These are phyloP conservation scores for Croton setiger DNA, from an alignment of 441 rosid species.

Conservation along the genomic window DNA sequence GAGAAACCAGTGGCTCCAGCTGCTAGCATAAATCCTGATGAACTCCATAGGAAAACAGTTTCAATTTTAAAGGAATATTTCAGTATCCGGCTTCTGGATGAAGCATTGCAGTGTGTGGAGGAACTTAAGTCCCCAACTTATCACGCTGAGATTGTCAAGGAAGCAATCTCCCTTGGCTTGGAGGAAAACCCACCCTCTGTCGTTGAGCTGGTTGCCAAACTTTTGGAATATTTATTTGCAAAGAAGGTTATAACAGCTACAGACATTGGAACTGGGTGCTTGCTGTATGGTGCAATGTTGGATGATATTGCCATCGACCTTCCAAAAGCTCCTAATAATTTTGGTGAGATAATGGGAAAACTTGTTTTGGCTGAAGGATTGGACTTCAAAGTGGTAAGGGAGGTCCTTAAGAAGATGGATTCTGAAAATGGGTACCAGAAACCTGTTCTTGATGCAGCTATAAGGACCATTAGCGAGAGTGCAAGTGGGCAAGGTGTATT, in stretches of 20 bases:
- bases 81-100: conserved; percentile 49
- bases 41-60: conserved; percentile 52
- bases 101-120: conserved; percentile 70
- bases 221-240: conserved; percentile 46
- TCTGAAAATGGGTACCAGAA: conserved; percentile 48
- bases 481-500: conserved; percentile 40
- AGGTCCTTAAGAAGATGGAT: conserved; percentile 62
- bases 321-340: conserved; percentile 74
- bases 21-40: conserved; percentile 39
- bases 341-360: conserved; percentile 73
- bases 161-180: conserved; percentile 65
- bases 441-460: conserved; percentile 51
- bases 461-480: conserved; percentile 34
- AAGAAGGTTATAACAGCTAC: conserved; percentile 47
- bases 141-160: conserved; percentile 77
- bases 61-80: conserved; percentile 76
- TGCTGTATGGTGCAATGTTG: conserved; percentile 62
- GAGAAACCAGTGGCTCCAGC: conserved; percentile 47
- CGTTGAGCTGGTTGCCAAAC: conserved; percentile 48
- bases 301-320: conserved; percentile 85
- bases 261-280: conserved; percentile 64
- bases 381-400: conserved; percentile 52
- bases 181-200: conserved; percentile 72
- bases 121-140: conserved; percentile 64
- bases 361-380: conserved; percentile 47